Evolutionary conservation across 768 basidiomycete genomes (phyloP).

Genomic region (Podaxis rugospora): DNA sequence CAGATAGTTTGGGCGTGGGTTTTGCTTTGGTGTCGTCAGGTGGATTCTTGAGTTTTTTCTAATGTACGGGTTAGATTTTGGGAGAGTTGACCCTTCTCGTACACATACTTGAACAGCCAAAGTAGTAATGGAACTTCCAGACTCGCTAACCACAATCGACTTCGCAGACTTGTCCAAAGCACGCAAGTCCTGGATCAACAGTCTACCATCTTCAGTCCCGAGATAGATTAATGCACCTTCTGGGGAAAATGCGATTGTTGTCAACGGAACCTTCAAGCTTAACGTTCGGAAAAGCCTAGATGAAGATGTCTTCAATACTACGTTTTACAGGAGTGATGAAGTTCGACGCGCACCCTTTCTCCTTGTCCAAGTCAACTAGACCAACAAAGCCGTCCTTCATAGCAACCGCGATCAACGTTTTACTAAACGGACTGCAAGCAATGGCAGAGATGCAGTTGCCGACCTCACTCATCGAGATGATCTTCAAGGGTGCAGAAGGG

Average conservation of each 20-base stretch:
- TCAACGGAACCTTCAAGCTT: slow-evolving; percentile 46
- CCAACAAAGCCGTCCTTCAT: slow-evolving; percentile 50
- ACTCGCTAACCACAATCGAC: slow-evolving; percentile 44
- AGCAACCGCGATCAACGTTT: slow-evolving; percentile 59
- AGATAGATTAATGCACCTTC: slow-evolving; percentile 66
- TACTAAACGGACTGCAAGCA: slow-evolving; percentile 72
- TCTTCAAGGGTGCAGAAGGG: slow-evolving; percentile 51
- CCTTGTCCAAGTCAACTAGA: slow-evolving; percentile 72
- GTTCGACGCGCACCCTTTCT: slow-evolving; percentile 49
- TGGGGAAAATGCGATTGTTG: slow-evolving; percentile 62
- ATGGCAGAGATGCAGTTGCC: slow-evolving; percentile 51
- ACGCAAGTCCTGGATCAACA: slow-evolving; percentile 63
- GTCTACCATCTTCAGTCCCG: slow-evolving; percentile 59
- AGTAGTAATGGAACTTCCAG: slow-evolving; percentile 41
- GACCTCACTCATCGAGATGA: slow-evolving; percentile 41
- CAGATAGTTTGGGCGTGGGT: neutral
- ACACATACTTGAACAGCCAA: slow-evolving; percentile 55
- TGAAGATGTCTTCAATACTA: neutral
- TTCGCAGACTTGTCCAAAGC: slow-evolving; percentile 63
- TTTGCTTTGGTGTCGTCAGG: neutral
- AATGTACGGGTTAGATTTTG: neutral
- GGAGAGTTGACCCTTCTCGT: neutral
- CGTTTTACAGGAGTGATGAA: neutral
- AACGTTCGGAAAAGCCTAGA: slow-evolving; percentile 57
- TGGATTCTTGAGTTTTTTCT: slow-evolving; percentile 1